These are phyloP conservation scores for Fraxinus ornus DNA, from an alignment of 305 asterid species.

Conservation along the genomic window DNA sequence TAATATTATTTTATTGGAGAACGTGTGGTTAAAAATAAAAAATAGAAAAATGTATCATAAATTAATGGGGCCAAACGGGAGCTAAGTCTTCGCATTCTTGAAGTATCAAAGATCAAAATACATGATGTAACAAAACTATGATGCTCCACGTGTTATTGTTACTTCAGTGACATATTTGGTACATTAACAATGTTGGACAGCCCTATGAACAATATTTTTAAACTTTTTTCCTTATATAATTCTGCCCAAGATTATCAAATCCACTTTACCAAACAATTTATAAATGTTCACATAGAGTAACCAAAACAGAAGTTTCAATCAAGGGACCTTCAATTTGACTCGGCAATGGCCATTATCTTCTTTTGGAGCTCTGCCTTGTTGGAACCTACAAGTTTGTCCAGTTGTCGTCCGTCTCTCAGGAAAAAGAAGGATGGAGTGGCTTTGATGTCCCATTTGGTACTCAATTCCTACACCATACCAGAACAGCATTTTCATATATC, in stretches of 20 bases:
- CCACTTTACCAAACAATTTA: not conserved
- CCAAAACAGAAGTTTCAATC: conserved; percentile 14
- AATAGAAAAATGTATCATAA: no score
- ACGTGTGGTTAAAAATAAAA: no score
- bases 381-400: conserved; percentile 59
- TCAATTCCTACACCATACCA: conserved; percentile 48
- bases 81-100: not conserved
- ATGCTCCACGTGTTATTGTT: no score
- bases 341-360: conserved; percentile 40
- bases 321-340: conserved; percentile 5
- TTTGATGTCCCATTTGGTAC: conserved; percentile 56
- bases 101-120: not conserved
- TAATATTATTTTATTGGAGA: no score
- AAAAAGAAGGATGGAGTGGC: conserved; percentile 71
- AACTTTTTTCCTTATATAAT: not conserved
- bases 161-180: not conserved
- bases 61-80: no score
- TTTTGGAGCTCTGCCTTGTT: conserved; percentile 49
- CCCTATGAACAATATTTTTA: not conserved
- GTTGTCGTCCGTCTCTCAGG: conserved; percentile 49
- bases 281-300: not conserved
- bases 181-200: not conserved
- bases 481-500: not conserved
- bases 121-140: not conserved
- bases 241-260: not conserved